Percentiles rank a stretch among this genome's conserved stretches.
phyloP scores from a whole-genome alignment of 345 rosid species.

The Melaleuca quinquenervia region DNA sequence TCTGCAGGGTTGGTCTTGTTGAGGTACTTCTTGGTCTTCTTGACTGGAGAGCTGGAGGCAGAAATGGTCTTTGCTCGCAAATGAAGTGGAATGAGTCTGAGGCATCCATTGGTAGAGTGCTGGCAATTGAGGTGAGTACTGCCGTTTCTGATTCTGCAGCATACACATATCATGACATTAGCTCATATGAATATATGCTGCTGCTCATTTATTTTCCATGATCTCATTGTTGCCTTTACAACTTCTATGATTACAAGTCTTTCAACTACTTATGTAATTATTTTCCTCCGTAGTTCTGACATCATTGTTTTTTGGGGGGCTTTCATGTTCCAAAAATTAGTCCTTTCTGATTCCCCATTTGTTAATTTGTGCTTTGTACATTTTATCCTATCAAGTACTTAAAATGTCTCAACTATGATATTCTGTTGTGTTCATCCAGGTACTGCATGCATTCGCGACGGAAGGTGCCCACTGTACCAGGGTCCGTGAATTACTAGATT shows the following conservation, averaged over 20 bases:
- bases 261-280: background rate
- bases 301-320: background rate
- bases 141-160: background rate
- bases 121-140: slow-evolving; percentile 86
- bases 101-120: slow-evolving; percentile 95
- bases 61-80: slow-evolving; percentile 74
- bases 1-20: slow-evolving; percentile 82
- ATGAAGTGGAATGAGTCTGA: slow-evolving; percentile 99
- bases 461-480: slow-evolving; percentile 93
- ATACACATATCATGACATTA: background rate
- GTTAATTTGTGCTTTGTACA: background rate
- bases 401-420: background rate
- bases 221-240: background rate
- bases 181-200: background rate
- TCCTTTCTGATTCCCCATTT: background rate
- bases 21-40: slow-evolving; percentile 95
- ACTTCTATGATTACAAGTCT: background rate
- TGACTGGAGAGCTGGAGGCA: slow-evolving; percentile 96
- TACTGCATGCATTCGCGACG: slow-evolving; percentile 90
- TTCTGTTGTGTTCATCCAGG: slow-evolving; percentile 25
- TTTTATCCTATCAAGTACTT: background rate
- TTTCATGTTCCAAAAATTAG: background rate
- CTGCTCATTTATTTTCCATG: background rate
- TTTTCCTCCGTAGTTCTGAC: background rate
- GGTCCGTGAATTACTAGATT: slow-evolving; percentile 73